Evolutionary conservation across 257 asterid species (phyloP), one percentile per base, ranked within the genome.

Genomic region (Eustoma russellianum): DNA sequence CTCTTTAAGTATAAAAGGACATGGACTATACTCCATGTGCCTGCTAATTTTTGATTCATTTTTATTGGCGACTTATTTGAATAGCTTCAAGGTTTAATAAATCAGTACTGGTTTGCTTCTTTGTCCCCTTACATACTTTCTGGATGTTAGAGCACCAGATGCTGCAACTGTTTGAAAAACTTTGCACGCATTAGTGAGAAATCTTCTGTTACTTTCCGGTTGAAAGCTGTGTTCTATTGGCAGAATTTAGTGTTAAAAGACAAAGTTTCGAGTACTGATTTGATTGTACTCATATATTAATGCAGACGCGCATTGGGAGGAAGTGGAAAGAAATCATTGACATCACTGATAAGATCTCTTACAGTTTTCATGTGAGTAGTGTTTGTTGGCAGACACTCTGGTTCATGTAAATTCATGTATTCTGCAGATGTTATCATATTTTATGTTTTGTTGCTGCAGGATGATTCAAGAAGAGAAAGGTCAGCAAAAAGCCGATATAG

Each of bases 271-370:
- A 33, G 6, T 17, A 18, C 41, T 52, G n/a, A 35, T 43, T 52
- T 56, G 41, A 9, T 48, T 64, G 41, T 24, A 24, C 30, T 24
- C 3, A 4, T 24, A 24, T 41, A 40, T 50, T 60, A 51, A 51
- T 72, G 78, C 71, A 88, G 97, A 88, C 77, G 88, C 64, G 91
- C 79, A 83, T 88, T 63, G 97, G 97, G 51, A 80, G 86, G 85
- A 85, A 88, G 79, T 88, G 97, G 97, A 88, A 88, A 70, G 88
- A 82, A 70, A 67, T 85, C 63, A 59, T 88, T 59, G 85, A 85
- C 17, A 57, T 77, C 60, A 75, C 76, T 5, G 95, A 85, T n/a
- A 85, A 77, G 80, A 66, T 88, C 44, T 47, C 66, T 50, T 88
- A 77, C 68, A 79, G 72, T 64, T 82, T 77, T 63, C 97, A 88